These are phyloP conservation scores for Diaporthe caulivora DNA, from an alignment of 2,329 filamentous ascomycete genomes.

Conservation along the genomic window DNA sequence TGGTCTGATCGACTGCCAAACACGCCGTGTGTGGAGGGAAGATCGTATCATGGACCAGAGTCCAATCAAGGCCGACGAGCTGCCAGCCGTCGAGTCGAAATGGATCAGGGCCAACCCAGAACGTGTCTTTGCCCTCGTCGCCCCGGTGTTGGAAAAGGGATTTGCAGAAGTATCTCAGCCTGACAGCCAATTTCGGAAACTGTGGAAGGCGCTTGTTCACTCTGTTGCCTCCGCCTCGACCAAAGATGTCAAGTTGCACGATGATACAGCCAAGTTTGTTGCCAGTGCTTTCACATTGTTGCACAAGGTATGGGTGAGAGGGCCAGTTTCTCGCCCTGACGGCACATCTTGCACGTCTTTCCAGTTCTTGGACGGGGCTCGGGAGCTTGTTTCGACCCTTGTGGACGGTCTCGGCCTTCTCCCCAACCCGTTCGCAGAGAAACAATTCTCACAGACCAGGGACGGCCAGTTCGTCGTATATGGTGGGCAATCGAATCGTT, in stretches of 20 bases:
- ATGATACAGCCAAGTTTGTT: constrained; percentile 85
- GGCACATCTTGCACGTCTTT: constrained; percentile 59
- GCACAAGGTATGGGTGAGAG: constrained; percentile 75
- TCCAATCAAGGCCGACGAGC: constrained; percentile 74
- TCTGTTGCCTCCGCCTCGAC: constrained; percentile 76
- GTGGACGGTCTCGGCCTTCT: constrained; percentile 66
- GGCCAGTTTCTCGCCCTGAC: constrained; percentile 55
- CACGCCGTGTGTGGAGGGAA: constrained; percentile 77
- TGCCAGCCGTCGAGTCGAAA: constrained; percentile 86
- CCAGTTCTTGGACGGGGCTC: constrained; percentile 67
- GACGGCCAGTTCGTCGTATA: constrained; percentile 72
- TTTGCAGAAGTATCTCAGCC: constrained; percentile 73
- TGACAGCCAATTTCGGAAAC: constrained; percentile 62
- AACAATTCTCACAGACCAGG: constrained; percentile 63
- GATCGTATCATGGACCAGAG: constrained; percentile 74
- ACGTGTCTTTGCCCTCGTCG: constrained; percentile 73
- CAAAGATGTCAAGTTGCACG: constrained; percentile 91
- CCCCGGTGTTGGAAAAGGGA: constrained; percentile 70
- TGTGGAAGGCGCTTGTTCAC: constrained; percentile 73
- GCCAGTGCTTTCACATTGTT: constrained; percentile 78
- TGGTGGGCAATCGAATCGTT: constrained; percentile 74
- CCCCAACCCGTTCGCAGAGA: constrained; percentile 70
- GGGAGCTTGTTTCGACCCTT: constrained; percentile 62
- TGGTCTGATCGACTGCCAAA: constrained; percentile 75
- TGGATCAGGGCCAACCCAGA: constrained; percentile 84